These are phyloP conservation scores for Mycena venus DNA, from an alignment of 768 basidiomycete species.

Conservation along the genomic window DNA sequence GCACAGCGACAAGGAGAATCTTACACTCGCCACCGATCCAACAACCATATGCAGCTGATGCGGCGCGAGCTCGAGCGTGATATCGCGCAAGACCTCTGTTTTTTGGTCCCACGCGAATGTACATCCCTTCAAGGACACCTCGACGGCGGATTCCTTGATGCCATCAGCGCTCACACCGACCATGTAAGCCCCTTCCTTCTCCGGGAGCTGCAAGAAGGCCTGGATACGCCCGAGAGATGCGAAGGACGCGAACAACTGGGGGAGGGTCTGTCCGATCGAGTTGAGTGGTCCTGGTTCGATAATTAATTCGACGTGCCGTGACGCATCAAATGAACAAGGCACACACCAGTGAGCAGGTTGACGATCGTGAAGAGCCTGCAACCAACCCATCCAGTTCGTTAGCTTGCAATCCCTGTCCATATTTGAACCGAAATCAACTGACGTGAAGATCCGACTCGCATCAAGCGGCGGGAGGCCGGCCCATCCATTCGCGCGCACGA, in stretches of 20 bases:
- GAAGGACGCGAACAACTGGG: conserved; percentile 3
- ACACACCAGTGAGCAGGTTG: conserved; percentile 6
- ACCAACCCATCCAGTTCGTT: not conserved
- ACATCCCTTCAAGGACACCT: conserved; percentile 18
- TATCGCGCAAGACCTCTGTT: conserved; percentile 1
- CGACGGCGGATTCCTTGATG: not conserved
- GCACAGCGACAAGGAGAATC: not conserved
- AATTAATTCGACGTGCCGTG: not conserved
- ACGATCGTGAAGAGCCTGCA: conserved; percentile 4
- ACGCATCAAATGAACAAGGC: not conserved
- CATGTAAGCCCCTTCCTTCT: conserved; percentile 9
- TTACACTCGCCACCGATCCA: conserved; percentile 26
- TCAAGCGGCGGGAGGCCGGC: conserved; percentile 9
- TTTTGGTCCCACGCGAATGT: conserved; percentile 24
- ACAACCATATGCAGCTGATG: conserved; percentile 25
- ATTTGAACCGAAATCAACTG: not conserved
- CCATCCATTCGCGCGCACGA: conserved; percentile 7
- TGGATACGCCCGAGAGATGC: conserved; percentile 25
- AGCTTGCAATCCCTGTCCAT: too few relatives aligned
- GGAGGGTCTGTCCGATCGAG: conserved; percentile 16
- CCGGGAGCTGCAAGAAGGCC: conserved; percentile 23
- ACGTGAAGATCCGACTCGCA: conserved; percentile 17
- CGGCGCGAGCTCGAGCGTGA: conserved; percentile 16
- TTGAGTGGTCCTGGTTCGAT: conserved; percentile 1
- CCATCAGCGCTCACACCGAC: conserved; percentile 7